These are phyloP conservation scores for Rhizophagus prolifer DNA, from an alignment of 192 early-diverging fungal species.

Conservation along the genomic window DNA sequence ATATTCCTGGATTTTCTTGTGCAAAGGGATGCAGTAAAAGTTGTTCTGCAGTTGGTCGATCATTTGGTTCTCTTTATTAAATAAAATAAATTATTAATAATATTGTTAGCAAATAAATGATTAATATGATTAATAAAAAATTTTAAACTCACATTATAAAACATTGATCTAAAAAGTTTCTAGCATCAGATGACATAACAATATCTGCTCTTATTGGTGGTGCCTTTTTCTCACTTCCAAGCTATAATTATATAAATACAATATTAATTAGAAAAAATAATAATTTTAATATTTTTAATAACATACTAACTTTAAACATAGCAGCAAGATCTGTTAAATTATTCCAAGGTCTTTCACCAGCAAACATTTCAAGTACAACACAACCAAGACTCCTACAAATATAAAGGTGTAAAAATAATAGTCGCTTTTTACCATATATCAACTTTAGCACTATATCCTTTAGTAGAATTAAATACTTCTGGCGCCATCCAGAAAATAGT, in stretches of 20 bases:
- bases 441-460: slow-evolving; percentile 85
- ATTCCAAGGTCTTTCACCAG: slow-evolving; percentile 78
- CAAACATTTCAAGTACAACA: slow-evolving; percentile 93
- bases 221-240: slow-evolving; percentile 71
- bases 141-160: slow-evolving; percentile 63
- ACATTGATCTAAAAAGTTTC: slow-evolving; percentile 72
- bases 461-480: slow-evolving; percentile 68
- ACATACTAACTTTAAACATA: slow-evolving; percentile 51
- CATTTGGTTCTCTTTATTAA: slow-evolving; percentile 63
- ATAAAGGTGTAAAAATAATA: no score
- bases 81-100: not conserved
- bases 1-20: slow-evolving; percentile 48
- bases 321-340: slow-evolving; percentile 53
- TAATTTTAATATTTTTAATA: slow-evolving; percentile 9
- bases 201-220: slow-evolving; percentile 73
- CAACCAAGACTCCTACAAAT: slow-evolving; percentile 67
- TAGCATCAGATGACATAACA: slow-evolving; percentile 61
- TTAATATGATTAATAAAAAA: not conserved
- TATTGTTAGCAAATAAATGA: not conserved
- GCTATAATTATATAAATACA: slow-evolving; percentile 44
- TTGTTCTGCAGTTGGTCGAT: slow-evolving; percentile 74
- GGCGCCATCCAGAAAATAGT: slow-evolving; percentile 96
- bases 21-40: slow-evolving; percentile 75
- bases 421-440: slow-evolving; percentile 99
- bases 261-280: slow-evolving; percentile 32